phyloP scores from a whole-genome alignment of 768 basidiomycete genomes.

The Mycena rebaudengoi region DNA sequence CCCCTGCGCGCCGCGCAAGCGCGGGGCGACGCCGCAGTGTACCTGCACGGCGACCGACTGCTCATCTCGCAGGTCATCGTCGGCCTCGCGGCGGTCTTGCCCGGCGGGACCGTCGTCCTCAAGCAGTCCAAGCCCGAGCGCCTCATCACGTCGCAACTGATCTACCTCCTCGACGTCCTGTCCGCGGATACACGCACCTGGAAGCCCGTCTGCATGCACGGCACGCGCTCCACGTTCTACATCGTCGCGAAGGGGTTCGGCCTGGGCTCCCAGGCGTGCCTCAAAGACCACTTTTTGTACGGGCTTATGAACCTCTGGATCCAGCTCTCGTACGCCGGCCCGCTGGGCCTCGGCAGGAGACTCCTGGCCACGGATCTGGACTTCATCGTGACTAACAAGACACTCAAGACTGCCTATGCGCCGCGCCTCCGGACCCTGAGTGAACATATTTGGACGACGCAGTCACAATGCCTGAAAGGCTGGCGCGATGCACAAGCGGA shows the following conservation, averaged over 20 bases:
- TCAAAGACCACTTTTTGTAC: conserved; percentile 14
- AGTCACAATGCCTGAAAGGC: conserved; percentile 29
- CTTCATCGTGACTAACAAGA: conserved; percentile 33
- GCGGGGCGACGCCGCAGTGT: background rate
- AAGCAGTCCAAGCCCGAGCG: conserved; percentile 41
- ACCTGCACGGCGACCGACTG: conserved; percentile 32
- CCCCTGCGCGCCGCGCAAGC: conserved; percentile 33
- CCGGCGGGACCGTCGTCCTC: conserved; percentile 39
- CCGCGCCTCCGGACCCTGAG: conserved; percentile 34
- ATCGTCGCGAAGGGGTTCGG: conserved; percentile 39
- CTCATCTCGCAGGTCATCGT: conserved; percentile 42
- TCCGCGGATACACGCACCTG: conserved; percentile 30
- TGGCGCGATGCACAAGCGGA: conserved; percentile 24
- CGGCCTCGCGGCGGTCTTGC: conserved; percentile 30
- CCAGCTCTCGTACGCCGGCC: conserved; percentile 32
- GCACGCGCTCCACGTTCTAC: conserved; percentile 40
- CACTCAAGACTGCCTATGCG: conserved; percentile 30
- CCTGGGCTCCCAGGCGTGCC: conserved; percentile 15
- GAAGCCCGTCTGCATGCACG: conserved; percentile 42
- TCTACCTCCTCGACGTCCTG: conserved; percentile 39
- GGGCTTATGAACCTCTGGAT: conserved; percentile 37
- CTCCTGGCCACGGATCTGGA: conserved; percentile 35
- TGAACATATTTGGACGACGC: conserved; percentile 34
- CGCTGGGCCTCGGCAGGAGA: conserved; percentile 21
- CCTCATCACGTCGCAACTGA: conserved; percentile 35